Percentiles rank a stretch among this genome's conserved stretches.
phyloP scores from a whole-genome alignment of 345 rosid genomes.

The Carallia brachiata region DNA sequence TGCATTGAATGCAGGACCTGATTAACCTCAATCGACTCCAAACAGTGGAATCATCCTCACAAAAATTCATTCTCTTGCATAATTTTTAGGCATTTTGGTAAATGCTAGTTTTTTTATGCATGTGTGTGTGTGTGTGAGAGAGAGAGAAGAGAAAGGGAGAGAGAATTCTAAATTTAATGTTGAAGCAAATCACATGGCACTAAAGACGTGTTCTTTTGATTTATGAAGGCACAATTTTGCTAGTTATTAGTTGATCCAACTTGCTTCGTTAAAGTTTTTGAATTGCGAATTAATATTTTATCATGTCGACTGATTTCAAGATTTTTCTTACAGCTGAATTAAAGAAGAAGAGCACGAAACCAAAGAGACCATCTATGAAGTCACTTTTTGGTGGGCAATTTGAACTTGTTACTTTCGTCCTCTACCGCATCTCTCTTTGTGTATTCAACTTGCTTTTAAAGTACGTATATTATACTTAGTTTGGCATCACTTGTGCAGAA shows the following conservation, averaged over 20 bases:
- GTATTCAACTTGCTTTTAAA: neutral
- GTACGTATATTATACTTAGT: neutral
- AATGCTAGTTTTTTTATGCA: neutral
- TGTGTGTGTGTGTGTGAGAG: neutral
- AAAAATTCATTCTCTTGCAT: neutral
- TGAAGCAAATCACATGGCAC: neutral
- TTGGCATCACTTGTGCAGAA: conserved; percentile 35
- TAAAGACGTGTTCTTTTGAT: neutral
- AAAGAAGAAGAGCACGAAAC: conserved; percentile 66
- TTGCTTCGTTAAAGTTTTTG: conserved; percentile 6
- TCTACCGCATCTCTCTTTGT: neutral
- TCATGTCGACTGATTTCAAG: conserved; percentile 4
- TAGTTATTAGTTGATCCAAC: neutral
- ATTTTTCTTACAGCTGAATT: conserved; percentile 50
- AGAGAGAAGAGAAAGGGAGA: conserved; percentile 1
- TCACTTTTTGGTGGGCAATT: conserved; percentile 68
- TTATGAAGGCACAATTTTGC: neutral
- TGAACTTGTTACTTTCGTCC: neutral
- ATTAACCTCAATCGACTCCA: too few species aligned
- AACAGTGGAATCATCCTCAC: neutral
- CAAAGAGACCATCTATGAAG: conserved; percentile 70
- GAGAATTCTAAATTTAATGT: neutral
- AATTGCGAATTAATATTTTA: neutral
- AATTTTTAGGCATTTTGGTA: neutral
- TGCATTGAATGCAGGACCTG: too few species aligned